phyloP scores from a whole-genome alignment of 208 protist species.

The Trypanosomatidae sp. region DNA sequence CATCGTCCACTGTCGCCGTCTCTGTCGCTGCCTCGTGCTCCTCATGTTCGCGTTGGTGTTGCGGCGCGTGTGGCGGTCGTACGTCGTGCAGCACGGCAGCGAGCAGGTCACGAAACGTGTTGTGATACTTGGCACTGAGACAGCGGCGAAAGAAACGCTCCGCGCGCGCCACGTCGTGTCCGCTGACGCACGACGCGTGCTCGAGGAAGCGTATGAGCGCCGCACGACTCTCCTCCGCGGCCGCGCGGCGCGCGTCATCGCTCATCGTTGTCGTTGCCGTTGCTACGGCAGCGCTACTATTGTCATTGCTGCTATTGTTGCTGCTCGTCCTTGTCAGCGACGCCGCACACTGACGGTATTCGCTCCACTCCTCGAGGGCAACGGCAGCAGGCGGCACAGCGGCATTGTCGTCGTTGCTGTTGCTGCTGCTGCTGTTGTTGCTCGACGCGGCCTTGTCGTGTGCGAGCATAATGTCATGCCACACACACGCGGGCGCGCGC shows the following conservation, averaged over 20 bases:
- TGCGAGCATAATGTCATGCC: neutral
- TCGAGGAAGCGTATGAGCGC: conserved; percentile 35
- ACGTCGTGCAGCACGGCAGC: conserved; percentile 8
- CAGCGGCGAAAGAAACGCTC: conserved; percentile 14
- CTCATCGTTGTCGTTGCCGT: conserved; percentile 8
- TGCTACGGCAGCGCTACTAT: neutral
- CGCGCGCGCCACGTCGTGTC: conserved; percentile 6
- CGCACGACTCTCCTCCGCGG: conserved; percentile 12
- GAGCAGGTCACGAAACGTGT: conserved; percentile 16
- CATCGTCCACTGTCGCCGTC: neutral
- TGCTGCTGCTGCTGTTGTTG: neutral
- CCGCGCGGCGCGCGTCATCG: conserved; percentile 1
- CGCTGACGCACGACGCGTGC: conserved; percentile 15
- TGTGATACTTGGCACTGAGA: conserved; percentile 44
- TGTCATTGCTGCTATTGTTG: neutral
- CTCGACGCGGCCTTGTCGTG: neutral
- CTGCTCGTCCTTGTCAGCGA: neutral
- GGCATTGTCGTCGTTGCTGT: neutral
- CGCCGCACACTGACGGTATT: conserved; percentile 15
- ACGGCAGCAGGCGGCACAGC: conserved; percentile 9
- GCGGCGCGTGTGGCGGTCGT: neutral
- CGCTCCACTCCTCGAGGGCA: conserved; percentile 27
- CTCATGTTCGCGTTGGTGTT: no score
- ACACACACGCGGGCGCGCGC: conserved; percentile 3
- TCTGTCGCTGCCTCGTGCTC: neutral